phyloP scores from a whole-genome alignment of 495 filamentous ascomycete species.

The Podospora conica region DNA sequence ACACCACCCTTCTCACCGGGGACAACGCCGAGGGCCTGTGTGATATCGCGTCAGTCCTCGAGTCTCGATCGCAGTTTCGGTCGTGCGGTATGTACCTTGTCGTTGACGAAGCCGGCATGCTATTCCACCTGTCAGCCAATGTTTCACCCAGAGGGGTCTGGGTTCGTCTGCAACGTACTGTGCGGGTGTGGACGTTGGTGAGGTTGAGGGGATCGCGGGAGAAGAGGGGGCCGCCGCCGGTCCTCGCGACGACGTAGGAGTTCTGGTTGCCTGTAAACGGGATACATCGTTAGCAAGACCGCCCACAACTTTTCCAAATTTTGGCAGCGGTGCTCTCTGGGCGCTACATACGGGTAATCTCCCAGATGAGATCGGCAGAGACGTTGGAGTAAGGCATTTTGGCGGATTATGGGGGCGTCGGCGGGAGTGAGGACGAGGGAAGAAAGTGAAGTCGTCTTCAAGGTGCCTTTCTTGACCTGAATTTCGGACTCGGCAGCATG shows the following conservation, averaged over 20 bases:
- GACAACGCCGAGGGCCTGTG: conserved; percentile 73
- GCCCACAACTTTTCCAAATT: neutral
- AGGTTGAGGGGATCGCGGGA: conserved; percentile 91
- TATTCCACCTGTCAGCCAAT: conserved; percentile 38
- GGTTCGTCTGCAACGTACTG: conserved; percentile 49
- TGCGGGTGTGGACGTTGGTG: conserved; percentile 81
- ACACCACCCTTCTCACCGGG: conserved; percentile 63
- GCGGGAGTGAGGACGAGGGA: conserved; percentile 18
- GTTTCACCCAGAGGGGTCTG: neutral
- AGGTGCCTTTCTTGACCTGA: conserved; percentile 28
- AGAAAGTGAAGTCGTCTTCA: conserved; percentile 28
- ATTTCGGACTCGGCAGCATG: conserved; percentile 23
- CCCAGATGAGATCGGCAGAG: conserved; percentile 86
- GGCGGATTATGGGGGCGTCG: conserved; percentile 25
- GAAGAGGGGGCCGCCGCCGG: conserved; percentile 72
- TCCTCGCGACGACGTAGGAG: conserved; percentile 85
- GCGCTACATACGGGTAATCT: conserved; percentile 68
- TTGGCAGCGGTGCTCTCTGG: neutral
- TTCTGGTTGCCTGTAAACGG: conserved; percentile 61
- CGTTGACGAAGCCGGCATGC: conserved; percentile 86
- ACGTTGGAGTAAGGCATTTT: conserved; percentile 53
- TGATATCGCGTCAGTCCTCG: conserved; percentile 15
- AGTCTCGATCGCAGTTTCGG: neutral
- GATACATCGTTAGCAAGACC: neutral
- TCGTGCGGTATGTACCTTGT: conserved; percentile 58